phyloP scores from a whole-genome alignment of 2,329 filamentous ascomycete species.

The Sclerotinia spermophila region DNA sequence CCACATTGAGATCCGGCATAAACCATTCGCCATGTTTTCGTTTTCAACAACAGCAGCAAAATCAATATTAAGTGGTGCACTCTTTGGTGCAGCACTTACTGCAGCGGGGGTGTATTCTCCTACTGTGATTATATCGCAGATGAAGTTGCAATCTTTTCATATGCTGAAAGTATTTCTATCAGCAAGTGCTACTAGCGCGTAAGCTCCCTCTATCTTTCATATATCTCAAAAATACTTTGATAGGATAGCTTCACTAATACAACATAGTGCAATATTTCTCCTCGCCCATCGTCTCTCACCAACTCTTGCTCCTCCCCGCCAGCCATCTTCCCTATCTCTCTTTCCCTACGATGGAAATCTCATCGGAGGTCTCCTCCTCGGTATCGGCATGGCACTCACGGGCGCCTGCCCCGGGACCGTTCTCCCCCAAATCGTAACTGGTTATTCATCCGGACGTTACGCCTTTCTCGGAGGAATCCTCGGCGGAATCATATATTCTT shows the following conservation, averaged over 20 bases:
- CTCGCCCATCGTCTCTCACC: slow-evolving; percentile 26
- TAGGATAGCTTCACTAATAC: not conserved
- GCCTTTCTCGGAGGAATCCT: slow-evolving; percentile 52
- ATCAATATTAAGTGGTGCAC: slow-evolving; percentile 43
- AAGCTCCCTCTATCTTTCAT: slow-evolving; percentile 36
- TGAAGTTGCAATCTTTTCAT: slow-evolving; percentile 58
- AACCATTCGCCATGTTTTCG: slow-evolving; percentile 12
- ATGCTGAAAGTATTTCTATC: slow-evolving; percentile 64
- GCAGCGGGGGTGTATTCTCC: slow-evolving; percentile 59
- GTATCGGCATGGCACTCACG: slow-evolving; percentile 62
- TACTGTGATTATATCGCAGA: slow-evolving; percentile 56
- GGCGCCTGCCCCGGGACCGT: slow-evolving; percentile 65
- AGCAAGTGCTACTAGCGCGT: slow-evolving; percentile 60
- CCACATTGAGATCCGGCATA: not conserved
- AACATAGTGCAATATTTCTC: slow-evolving; percentile 39
- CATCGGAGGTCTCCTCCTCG: slow-evolving; percentile 58
- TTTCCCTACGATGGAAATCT: slow-evolving; percentile 62
- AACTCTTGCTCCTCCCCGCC: slow-evolving; percentile 6
- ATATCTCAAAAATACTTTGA: not conserved
- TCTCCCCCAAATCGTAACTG: slow-evolving; percentile 55
- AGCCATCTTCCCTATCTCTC: slow-evolving; percentile 37
- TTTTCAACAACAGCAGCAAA: slow-evolving; percentile 9
- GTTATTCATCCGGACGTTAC: slow-evolving; percentile 49
- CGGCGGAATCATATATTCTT: slow-evolving; percentile 50
- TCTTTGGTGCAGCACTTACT: slow-evolving; percentile 60